These are phyloP conservation scores for Trichoderma virens DNA, from an alignment of 495 filamentous ascomycete genomes.

Conservation along the genomic window DNA sequence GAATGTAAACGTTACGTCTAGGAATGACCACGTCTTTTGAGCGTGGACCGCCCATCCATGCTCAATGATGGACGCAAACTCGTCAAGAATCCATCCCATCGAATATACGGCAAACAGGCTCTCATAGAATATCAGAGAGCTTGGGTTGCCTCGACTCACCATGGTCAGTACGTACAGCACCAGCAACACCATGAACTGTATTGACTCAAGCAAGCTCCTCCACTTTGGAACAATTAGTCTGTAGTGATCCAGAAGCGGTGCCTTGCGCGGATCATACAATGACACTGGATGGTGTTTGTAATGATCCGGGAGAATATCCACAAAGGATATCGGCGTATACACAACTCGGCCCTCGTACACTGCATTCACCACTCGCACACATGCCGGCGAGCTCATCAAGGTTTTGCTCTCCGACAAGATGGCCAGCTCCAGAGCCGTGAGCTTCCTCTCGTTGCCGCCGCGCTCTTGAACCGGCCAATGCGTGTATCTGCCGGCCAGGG, in stretches of 20 bases:
- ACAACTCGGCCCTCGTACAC: conserved; percentile 50
- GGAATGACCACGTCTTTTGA: conserved; percentile 60
- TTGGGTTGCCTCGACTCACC: conserved; percentile 33
- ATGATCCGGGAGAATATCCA: conserved; percentile 58
- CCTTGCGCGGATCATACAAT: conserved; percentile 51
- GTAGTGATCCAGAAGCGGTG: conserved; percentile 54
- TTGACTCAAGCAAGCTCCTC: conserved; percentile 50
- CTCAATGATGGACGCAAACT: conserved; percentile 56
- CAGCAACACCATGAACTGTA: conserved; percentile 52
- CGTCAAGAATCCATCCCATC: conserved; percentile 54
- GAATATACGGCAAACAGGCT: conserved; percentile 48
- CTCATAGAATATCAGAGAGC: conserved; percentile 36
- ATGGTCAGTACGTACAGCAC: conserved; percentile 49
- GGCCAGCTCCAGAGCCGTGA: conserved; percentile 55
- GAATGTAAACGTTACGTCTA: conserved; percentile 52
- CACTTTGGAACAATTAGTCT: conserved; percentile 56
- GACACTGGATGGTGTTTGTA: conserved; percentile 58
- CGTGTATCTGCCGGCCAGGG: conserved; percentile 24
- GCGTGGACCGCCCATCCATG: conserved; percentile 63
- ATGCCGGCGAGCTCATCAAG: conserved; percentile 49
- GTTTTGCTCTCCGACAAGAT: conserved; percentile 56
- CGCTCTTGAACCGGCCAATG: conserved; percentile 39
- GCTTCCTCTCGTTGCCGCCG: conserved; percentile 45
- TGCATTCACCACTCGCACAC: conserved; percentile 52
- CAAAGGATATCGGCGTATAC: conserved; percentile 53